Evolutionary conservation across 208 protist genomes (phyloP).

Genomic region (Crithidia bombi): DNA sequence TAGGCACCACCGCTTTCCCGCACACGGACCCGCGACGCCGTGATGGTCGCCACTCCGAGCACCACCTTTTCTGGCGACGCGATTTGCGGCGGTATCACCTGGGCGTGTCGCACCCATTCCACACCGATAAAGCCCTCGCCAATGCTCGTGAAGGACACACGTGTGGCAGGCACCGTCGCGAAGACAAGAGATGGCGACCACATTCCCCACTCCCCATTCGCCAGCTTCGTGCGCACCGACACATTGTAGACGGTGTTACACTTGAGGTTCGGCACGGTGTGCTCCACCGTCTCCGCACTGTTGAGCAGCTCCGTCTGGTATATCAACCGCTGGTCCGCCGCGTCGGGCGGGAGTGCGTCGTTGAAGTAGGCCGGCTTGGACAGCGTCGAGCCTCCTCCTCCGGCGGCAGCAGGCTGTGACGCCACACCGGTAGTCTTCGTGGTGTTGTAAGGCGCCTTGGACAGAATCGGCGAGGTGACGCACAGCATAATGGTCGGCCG

Average conservation of each 20-base stretch:
- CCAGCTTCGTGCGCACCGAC: conserved; percentile 87
- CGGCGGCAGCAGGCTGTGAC: neutral
- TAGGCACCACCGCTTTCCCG: conserved; percentile 76
- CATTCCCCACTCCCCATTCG: conserved; percentile 90
- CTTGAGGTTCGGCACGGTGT: conserved; percentile 87
- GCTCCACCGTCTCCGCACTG: conserved; percentile 57
- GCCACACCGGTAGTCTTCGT: conserved; percentile 11
- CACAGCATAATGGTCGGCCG: conserved; percentile 88
- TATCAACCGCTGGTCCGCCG: conserved; percentile 74
- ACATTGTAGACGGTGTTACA: conserved; percentile 89
- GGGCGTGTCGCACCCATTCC: conserved; percentile 79
- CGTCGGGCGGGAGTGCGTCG: conserved; percentile 74
- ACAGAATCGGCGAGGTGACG: conserved; percentile 85
- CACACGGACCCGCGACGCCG: conserved; percentile 82
- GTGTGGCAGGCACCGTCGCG: conserved; percentile 82
- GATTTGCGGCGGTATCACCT: conserved; percentile 69
- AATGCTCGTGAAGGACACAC: conserved; percentile 80
- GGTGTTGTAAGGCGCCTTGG: conserved; percentile 65
- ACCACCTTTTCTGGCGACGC: conserved; percentile 51
- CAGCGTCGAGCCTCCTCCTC: neutral
- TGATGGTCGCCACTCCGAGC: conserved; percentile 75
- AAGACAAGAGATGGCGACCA: conserved; percentile 85
- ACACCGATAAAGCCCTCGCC: conserved; percentile 85
- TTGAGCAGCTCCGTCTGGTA: conserved; percentile 87
- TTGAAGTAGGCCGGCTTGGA: conserved; percentile 54